phyloP scores from a whole-genome alignment of 2,329 filamentous ascomycete species.

The Pseudogymnoascus sp. region DNA sequence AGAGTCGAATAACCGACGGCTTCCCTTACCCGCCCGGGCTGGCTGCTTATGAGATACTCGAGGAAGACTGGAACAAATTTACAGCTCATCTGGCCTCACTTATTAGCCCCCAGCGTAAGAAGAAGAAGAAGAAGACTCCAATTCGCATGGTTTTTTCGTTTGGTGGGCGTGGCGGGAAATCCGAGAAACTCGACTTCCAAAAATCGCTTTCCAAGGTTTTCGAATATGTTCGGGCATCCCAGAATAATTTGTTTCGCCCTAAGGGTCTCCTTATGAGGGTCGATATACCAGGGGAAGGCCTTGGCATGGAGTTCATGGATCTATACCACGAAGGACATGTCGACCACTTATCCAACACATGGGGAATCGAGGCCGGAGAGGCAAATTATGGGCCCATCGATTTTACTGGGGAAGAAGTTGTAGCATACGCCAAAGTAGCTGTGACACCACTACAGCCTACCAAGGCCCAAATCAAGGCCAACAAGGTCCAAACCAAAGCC shows the following conservation, averaged over 20 bases:
- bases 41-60: slow-evolving; percentile 10
- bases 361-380: background rate
- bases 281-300: slow-evolving; percentile 21
- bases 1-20: slow-evolving; percentile 9
- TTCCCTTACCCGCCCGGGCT: slow-evolving; percentile 18
- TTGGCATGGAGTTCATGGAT: slow-evolving; percentile 20
- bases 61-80: slow-evolving; percentile 13
- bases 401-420: background rate
- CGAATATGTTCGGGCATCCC: slow-evolving; percentile 15
- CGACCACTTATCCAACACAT: slow-evolving; percentile 8
- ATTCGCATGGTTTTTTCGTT: slow-evolving; percentile 3
- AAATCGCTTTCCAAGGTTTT: slow-evolving; percentile 14
- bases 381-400: background rate
- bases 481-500: background rate
- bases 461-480: background rate
- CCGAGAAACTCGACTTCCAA: slow-evolving; percentile 11
- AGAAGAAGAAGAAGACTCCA: background rate
- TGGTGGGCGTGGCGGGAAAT: background rate
- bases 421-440: background rate
- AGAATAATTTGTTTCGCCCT: slow-evolving; percentile 17
- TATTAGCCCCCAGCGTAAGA: background rate
- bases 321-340: slow-evolving; percentile 14
- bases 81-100: background rate
- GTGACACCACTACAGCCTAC: background rate
- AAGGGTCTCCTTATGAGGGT: slow-evolving; percentile 18